Evolutionary conservation across 208 protist species (phyloP).

Genomic region (Trypanosoma vivax): DNA sequence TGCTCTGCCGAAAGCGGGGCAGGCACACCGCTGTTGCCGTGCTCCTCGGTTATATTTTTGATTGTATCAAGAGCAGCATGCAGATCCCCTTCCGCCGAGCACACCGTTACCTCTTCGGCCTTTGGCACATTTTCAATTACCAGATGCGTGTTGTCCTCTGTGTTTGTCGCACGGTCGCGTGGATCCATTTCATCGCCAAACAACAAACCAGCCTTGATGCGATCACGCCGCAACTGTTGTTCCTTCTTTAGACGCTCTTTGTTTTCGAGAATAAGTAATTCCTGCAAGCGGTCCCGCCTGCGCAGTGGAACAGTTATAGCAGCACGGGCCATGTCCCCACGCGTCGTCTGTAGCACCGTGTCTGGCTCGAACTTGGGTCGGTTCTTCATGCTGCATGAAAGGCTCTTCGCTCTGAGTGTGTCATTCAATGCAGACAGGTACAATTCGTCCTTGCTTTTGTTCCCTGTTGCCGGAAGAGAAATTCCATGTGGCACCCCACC

Average conservation of each 20-base stretch:
- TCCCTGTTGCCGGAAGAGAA: slow-evolving; percentile 24
- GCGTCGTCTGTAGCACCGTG: slow-evolving; percentile 73
- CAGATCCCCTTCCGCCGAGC: slow-evolving; percentile 64
- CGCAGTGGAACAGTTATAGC: slow-evolving; percentile 67
- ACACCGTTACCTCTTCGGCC: slow-evolving; percentile 26
- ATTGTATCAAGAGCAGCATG: slow-evolving; percentile 39
- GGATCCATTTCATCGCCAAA: slow-evolving; percentile 25
- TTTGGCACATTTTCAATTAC: slow-evolving; percentile 19
- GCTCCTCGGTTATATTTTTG: slow-evolving; percentile 46
- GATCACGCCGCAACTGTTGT: slow-evolving; percentile 42
- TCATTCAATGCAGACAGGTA: slow-evolving; percentile 67
- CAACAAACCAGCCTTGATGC: slow-evolving; percentile 39
- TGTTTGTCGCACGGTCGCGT: slow-evolving; percentile 3
- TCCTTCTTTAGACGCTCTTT: slow-evolving; percentile 62
- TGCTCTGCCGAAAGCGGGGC: slow-evolving; percentile 38
- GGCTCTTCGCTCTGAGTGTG: slow-evolving; percentile 39
- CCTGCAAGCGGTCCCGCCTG: slow-evolving; percentile 81
- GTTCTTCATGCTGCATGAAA: slow-evolving; percentile 64
- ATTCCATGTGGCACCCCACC: slow-evolving; percentile 16
- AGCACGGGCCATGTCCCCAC: slow-evolving; percentile 50
- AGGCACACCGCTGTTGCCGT: slow-evolving; percentile 5
- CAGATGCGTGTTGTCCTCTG: slow-evolving; percentile 10
- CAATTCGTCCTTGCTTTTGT: slow-evolving; percentile 55
- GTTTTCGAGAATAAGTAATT: slow-evolving; percentile 81
- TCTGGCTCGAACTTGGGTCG: slow-evolving; percentile 69